A percentile compares a stretch with the other conserved stretches of the same genome.
Conservation (phyloP, 2,329 filamentous ascomycete genomes). For the Fusarium compactum region DNA sequence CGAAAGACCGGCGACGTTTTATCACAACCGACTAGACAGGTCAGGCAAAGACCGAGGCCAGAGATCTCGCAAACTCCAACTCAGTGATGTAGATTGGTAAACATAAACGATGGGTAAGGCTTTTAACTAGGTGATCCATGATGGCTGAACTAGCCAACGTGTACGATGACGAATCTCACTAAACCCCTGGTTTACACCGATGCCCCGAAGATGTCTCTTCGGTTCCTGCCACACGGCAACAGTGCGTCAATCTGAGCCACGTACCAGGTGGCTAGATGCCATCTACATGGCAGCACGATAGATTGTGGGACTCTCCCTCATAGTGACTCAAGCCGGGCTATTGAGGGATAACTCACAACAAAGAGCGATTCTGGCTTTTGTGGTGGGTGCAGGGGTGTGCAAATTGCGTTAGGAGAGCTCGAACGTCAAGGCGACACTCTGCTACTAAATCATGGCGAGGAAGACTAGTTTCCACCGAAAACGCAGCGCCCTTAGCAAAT, state of each 20-base stretch:
- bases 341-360: background rate
- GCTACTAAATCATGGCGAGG: background rate
- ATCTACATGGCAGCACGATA: background rate
- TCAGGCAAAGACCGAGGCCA: slow-evolving; percentile 76
- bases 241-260: background rate
- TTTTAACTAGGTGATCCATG: slow-evolving; percentile 30
- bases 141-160: slow-evolving; percentile 14
- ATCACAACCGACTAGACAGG: slow-evolving; percentile 69
- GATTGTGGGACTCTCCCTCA: background rate
- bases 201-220: background rate
- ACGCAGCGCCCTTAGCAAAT: background rate
- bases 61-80: slow-evolving; percentile 88
- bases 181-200: background rate
- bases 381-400: background rate
- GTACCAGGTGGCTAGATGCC: background rate
- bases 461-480: background rate
- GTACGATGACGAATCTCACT: slow-evolving; percentile 16
- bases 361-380: background rate
- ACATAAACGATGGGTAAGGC: slow-evolving; percentile 27
- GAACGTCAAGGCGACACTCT: background rate
- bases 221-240: slow-evolving; percentile 2
- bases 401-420: background rate
- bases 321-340: background rate
- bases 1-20: slow-evolving; percentile 62
- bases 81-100: slow-evolving; percentile 99